Evolutionary conservation across 495 filamentous ascomycete species (phyloP).

Genomic region (Penicillium riverlandense): DNA sequence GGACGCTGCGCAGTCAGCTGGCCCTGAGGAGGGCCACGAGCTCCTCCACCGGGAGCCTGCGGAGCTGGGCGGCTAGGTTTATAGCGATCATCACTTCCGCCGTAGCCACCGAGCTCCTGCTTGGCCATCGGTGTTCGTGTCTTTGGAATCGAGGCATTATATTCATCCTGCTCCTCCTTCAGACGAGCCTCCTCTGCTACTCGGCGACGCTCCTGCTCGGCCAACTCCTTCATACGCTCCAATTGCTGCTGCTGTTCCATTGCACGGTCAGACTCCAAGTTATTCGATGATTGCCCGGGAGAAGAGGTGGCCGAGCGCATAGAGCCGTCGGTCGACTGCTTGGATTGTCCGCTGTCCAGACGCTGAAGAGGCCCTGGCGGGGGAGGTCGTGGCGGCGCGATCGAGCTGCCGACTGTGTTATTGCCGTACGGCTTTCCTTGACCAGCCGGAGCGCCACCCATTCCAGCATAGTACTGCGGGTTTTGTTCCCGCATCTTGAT

Average conservation of each 20-base stretch:
- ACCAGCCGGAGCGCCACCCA: conserved; percentile 46
- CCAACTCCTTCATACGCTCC: conserved; percentile 43
- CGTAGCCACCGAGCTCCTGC: conserved; percentile 75
- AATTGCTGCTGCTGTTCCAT: conserved; percentile 35
- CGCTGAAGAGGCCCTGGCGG: conserved; percentile 47
- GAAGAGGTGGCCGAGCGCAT: conserved; percentile 29
- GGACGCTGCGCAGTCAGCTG: conserved; percentile 49
- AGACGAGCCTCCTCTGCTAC: conserved; percentile 47
- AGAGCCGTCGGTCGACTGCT: conserved; percentile 17
- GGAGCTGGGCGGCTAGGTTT: conserved; percentile 69
- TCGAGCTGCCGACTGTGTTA: conserved; percentile 51
- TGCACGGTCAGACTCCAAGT: conserved; percentile 28
- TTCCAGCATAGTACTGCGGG: conserved; percentile 64
- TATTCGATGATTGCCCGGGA: conserved; percentile 26
- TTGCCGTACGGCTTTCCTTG: conserved; percentile 35
- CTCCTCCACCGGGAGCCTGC: conserved; percentile 38
- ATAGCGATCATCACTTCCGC: conserved; percentile 54
- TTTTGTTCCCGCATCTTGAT: conserved; percentile 82
- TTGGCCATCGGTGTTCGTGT: conserved; percentile 69
- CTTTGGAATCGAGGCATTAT: conserved; percentile 81
- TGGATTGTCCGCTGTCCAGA: conserved; percentile 34
- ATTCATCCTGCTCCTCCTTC: conserved; percentile 69
- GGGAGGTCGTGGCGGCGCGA: conserved; percentile 71
- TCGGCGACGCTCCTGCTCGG: conserved; percentile 41
- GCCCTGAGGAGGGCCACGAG: conserved; percentile 37